phyloP scores from a whole-genome alignment of 495 filamentous ascomycete genomes.

The Hypoxylon trugodes region DNA sequence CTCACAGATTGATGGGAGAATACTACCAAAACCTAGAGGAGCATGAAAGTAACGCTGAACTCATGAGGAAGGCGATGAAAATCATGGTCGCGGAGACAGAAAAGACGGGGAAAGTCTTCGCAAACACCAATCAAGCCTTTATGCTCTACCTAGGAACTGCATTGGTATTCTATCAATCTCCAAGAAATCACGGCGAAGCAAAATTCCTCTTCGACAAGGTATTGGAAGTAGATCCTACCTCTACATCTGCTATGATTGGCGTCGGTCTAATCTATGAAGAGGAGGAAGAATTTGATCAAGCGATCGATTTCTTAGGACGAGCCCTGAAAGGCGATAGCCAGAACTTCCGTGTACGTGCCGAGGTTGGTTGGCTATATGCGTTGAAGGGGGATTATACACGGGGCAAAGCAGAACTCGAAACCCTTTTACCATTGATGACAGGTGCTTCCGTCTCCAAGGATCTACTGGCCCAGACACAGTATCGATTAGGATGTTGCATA shows the following conservation, averaged over 20 bases:
- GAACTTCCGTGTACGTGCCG: slow-evolving; percentile 79
- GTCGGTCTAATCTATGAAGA: slow-evolving; percentile 92
- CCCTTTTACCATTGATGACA: slow-evolving; percentile 63
- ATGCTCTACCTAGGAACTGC: slow-evolving; percentile 81
- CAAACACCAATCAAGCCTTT: slow-evolving; percentile 74
- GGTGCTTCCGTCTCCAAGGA: slow-evolving; percentile 61
- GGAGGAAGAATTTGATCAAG: slow-evolving; percentile 83
- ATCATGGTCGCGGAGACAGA: slow-evolving; percentile 66
- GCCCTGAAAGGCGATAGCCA: slow-evolving; percentile 73
- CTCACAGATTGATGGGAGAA: slow-evolving; percentile 83
- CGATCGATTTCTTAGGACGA: slow-evolving; percentile 77
- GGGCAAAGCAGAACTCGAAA: slow-evolving; percentile 72
- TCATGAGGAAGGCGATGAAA: slow-evolving; percentile 73
- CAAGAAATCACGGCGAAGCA: slow-evolving; percentile 88
- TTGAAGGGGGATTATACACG: slow-evolving; percentile 75
- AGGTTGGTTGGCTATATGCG: slow-evolving; percentile 89
- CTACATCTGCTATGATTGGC: slow-evolving; percentile 84
- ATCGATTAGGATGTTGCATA: slow-evolving; percentile 86
- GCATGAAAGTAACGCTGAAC: slow-evolving; percentile 81
- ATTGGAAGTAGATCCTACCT: slow-evolving; percentile 72
- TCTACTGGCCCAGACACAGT: slow-evolving; percentile 82
- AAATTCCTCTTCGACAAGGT: slow-evolving; percentile 82
- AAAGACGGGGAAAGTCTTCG: slow-evolving; percentile 71
- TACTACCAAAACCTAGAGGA: slow-evolving; percentile 89
- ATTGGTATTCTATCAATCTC: slow-evolving; percentile 85